Percentiles rank a stretch among this genome's conserved stretches.
Evolutionary conservation across 306 rosid genomes (phyloP).

Genomic region (Quercus glauca): DNA sequence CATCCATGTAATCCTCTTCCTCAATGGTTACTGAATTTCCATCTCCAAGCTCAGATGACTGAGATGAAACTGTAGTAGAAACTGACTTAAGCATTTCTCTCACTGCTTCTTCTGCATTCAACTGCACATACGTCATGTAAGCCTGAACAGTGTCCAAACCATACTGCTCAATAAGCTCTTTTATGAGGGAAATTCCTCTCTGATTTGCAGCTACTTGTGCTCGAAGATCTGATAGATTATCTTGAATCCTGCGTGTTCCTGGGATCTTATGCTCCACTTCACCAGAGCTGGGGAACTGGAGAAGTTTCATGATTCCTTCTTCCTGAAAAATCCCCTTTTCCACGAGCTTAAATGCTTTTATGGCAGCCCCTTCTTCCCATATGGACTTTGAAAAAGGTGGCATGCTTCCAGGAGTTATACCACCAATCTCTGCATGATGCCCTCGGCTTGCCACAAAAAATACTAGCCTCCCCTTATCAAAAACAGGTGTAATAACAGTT

Average conservation of each 20-base stretch:
- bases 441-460: slow-evolving; percentile 94
- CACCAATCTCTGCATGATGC: slow-evolving; percentile 93
- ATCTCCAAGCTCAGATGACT: slow-evolving; percentile 26
- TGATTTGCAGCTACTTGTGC: slow-evolving; percentile 97
- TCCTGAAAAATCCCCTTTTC: slow-evolving; percentile 81
- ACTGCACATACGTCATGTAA: slow-evolving; percentile 86
- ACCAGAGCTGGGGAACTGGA: slow-evolving; percentile 56
- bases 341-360: slow-evolving; percentile 89
- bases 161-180: slow-evolving; percentile 82
- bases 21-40: slow-evolving; percentile 45
- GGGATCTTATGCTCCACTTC: slow-evolving; percentile 49
- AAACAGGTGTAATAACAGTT: slow-evolving; percentile 87
- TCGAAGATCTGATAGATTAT: slow-evolving; percentile 86
- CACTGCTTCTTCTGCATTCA: slow-evolving; percentile 91
- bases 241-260: slow-evolving; percentile 84
- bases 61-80: slow-evolving; percentile 53
- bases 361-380: slow-evolving; percentile 92
- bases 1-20: slow-evolving; percentile 98
- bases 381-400: slow-evolving; percentile 91
- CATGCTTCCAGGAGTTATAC: slow-evolving; percentile 96
- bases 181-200: slow-evolving; percentile 77
- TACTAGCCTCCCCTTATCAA: slow-evolving; percentile 63
- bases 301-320: slow-evolving; percentile 70
- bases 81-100: slow-evolving; percentile 89
- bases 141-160: slow-evolving; percentile 85